These are phyloP conservation scores for Turritis glabra DNA, from an alignment of 345 rosid genomes.

Conservation along the genomic window DNA sequence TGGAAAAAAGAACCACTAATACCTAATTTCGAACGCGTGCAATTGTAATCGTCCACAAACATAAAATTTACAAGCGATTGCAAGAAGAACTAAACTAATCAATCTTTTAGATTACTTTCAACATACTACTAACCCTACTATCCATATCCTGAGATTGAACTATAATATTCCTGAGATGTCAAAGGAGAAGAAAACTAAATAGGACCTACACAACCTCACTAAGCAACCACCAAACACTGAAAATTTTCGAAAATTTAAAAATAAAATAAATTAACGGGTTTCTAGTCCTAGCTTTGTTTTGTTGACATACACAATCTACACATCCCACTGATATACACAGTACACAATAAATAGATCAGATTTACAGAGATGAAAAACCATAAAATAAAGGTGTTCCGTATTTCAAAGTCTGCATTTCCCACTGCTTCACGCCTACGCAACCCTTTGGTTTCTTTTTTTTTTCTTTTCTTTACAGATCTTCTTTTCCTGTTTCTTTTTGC, in stretches of 20 bases:
- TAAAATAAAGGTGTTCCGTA: constrained; percentile 3
- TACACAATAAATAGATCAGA: neutral
- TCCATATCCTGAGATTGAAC: neutral
- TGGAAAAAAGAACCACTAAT: too few relatives aligned
- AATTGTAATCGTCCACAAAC: neutral
- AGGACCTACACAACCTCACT: constrained; percentile 16
- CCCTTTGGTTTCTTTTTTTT: neutral
- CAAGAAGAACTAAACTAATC: neutral
- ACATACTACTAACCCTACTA: neutral
- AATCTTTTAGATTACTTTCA: neutral
- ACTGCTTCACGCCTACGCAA: constrained; percentile 46
- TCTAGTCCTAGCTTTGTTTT: neutral
- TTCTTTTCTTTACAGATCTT: constrained; percentile 25
- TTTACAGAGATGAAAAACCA: neutral
- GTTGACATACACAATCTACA: neutral
- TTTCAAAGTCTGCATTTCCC: constrained; percentile 36
- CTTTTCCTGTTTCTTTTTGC: constrained; percentile 19
- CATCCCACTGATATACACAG: neutral
- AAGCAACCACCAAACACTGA: constrained; percentile 8
- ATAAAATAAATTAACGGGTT: neutral
- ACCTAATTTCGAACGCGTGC: neutral
- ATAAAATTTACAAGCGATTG: neutral
- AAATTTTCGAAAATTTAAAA: constrained; percentile 6
- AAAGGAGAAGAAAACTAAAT: neutral
- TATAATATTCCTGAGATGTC: neutral